Evolutionary conservation across 2,329 filamentous ascomycete genomes (phyloP).

Genomic region (Microcyclospora pomicola): DNA sequence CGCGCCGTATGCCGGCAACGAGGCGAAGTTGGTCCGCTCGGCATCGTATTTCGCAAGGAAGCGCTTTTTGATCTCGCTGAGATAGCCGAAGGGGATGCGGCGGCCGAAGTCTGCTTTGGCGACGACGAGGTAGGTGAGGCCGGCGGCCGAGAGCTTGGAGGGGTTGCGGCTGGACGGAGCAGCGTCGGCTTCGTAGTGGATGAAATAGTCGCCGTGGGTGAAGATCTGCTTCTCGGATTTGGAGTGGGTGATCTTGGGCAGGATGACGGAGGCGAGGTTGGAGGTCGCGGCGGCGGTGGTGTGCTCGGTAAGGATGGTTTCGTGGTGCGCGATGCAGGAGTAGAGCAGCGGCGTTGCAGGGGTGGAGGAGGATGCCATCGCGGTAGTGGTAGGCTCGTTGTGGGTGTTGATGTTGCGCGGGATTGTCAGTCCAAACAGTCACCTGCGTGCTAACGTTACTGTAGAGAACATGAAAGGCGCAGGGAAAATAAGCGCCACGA

Average conservation of each 20-base stretch:
- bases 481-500: too few relatives aligned
- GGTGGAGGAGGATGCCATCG: slow-evolving; percentile 24
- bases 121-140: slow-evolving; percentile 84
- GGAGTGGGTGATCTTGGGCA: slow-evolving; percentile 81
- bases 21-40: slow-evolving; percentile 54
- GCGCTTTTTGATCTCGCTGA: slow-evolving; percentile 77
- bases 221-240: slow-evolving; percentile 81
- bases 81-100: slow-evolving; percentile 82
- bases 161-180: slow-evolving; percentile 13
- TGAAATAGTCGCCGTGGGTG: slow-evolving; percentile 69
- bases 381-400: slow-evolving; percentile 2
- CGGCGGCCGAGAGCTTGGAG: slow-evolving; percentile 40
- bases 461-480: too few relatives aligned
- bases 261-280: slow-evolving; percentile 80
- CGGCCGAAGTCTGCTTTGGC: slow-evolving; percentile 68
- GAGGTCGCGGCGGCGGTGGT: slow-evolving; percentile 74
- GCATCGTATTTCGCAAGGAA: slow-evolving; percentile 63
- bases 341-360: slow-evolving; percentile 24
- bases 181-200: slow-evolving; percentile 87
- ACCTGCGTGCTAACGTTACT: too few relatives aligned
- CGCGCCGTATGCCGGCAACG: slow-evolving; percentile 78
- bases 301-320: slow-evolving; percentile 86
- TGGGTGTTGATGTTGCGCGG: not conserved
- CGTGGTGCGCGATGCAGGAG: slow-evolving; percentile 86
- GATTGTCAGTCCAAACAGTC: not conserved